Evolutionary conservation across 495 filamentous ascomycete species (phyloP), one percentile per base, ranked within the genome.

Genomic region (Extremus antarcticus): DNA sequence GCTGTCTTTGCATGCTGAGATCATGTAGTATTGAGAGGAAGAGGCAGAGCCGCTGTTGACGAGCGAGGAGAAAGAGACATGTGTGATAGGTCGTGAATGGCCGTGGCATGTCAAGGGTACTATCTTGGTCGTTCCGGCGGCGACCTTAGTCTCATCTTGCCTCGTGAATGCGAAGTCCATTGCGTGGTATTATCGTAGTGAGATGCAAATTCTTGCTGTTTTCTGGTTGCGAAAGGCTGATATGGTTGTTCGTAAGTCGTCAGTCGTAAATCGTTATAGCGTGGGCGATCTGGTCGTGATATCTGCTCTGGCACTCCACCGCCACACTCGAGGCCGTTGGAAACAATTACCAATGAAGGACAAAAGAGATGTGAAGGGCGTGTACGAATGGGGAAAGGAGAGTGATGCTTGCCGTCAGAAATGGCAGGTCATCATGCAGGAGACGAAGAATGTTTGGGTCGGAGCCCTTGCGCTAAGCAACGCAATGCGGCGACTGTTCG

Each of bases 1-100:
- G 63, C 88, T 89, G 71, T 98, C 92, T 90, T 98, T 98, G 78
- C 94, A 97, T 52, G 91, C 89, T n/a, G 91, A 95, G 51, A 97
- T 90, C 59, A 97, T 71, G 66, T 94, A 96, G 70, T 94, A 97
- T 58, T 85, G 80, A 48, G 90, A 85, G n/a, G n/a, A n/a, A n/a
- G 48, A 23, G 13, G 54, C n/a, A 25, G 41, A n/a, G 54, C 46
- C 29, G 23, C 91, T 85, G 63, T 90, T 83, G n/a, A 84, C 73
- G 46, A 94, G 78, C 13, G 85, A 81, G 19, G 94, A 97, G 71
- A 97, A 98, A 68, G 81, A 88, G 59, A 98, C 75, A 71, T 98
- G 92, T 15, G 91, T 90, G 60, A 98, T 90, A 1, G 92, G 92
- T 53, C 92, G 85, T 24, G 90, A 95, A 70, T 98, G 92, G 50